Evolutionary conservation across 345 rosid genomes (phyloP), one percentile per base, ranked within the genome.

Genomic region (Murraya paniculata): DNA sequence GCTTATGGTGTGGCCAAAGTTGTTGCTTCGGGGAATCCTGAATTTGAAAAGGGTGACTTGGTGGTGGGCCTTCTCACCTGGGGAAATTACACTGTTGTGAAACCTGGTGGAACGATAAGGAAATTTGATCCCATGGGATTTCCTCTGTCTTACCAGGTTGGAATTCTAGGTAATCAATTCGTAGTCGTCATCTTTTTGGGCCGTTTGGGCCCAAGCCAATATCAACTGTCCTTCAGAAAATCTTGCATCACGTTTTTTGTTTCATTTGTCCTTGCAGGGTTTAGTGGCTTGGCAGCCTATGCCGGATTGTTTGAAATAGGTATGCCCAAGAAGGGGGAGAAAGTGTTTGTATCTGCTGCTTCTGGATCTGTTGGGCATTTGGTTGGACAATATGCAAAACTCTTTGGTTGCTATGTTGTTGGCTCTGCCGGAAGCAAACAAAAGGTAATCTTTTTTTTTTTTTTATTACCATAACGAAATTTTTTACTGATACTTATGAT

Each of bases 111-210:
- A 31, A 72, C 73, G 59, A 55, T 87, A 21, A 80, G 87, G 77
- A 88, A 86, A 72, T 80, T 89, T 25, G 91, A 91, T 33, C 75
- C 89, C 9, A 79, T 89, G 91, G 93, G 90, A 25, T 86, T 91
- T 68, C 93, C 93, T 0, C 66, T 89, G 67, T 88, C 95, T 22
- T 56, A 83, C 72, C 91, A 89, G 73, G 84, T 86, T 25, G 91
- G 90, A 25, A 24, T 84, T 80, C 76, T 91, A 30, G 94, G 94
- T 90, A 85, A 21, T 9, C 30, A 9, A 25, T 30, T 64, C 62
- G 24, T 66, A n/a, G 4, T 61, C 18, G 8, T 38, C 22, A 53
- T 38, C 16, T 11, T 28, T 27, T 4, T 21, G 60, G 14, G 18
- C 45, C 45, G 10, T 67, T 38, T n/a, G 7, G 27, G 35, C 35